Conservation (phyloP, 148 eudicot genomes). For the Camellia japonica region DNA sequence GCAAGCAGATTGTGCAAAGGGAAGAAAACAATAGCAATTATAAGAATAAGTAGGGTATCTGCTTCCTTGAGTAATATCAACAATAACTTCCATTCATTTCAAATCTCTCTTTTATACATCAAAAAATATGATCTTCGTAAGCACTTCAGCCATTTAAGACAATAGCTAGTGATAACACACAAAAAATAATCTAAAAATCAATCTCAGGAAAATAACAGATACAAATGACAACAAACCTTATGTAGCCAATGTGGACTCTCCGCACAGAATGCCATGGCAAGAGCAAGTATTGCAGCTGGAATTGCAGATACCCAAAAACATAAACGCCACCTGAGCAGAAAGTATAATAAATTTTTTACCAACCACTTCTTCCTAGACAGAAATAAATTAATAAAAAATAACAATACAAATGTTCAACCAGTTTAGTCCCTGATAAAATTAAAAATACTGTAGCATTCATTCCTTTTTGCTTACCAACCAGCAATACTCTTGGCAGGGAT, state of each 20-base stretch:
- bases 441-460: neutral
- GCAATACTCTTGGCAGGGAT: conserved; percentile 63
- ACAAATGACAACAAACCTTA: conserved; percentile 57
- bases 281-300: conserved; percentile 44
- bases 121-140: neutral
- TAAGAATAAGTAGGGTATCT: neutral
- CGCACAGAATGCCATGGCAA: conserved; percentile 79
- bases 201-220: conserved; percentile 1
- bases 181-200: neutral
- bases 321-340: conserved; percentile 76
- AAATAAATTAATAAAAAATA: conserved; percentile 4
- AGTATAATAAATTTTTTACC: neutral
- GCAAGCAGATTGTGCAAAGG: neutral
- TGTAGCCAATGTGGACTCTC: conserved; percentile 97
- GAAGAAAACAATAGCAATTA: neutral
- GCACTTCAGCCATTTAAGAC: neutral
- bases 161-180: neutral
- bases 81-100: neutral
- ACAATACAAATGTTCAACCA: neutral
- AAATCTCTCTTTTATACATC: neutral
- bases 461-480: conserved; percentile 58
- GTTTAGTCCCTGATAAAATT: too few species aligned
- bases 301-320: conserved; percentile 81
- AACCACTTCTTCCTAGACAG: neutral
- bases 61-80: neutral